These are phyloP conservation scores for Citrus mangshanensis DNA, from an alignment of 345 rosid species.

Conservation along the genomic window DNA sequence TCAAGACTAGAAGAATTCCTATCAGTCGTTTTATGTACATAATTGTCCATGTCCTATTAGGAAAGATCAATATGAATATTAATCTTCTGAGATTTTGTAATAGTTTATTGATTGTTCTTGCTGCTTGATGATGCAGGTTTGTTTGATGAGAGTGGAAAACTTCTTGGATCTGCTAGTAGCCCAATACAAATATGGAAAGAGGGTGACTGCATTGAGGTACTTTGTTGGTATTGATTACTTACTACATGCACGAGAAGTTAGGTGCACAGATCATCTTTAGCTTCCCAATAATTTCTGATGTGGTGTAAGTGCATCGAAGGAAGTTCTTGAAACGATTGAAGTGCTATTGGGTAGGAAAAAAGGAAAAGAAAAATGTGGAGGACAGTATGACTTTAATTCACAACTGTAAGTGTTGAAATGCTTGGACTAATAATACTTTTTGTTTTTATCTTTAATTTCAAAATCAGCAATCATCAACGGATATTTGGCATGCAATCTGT, in stretches of 20 bases:
- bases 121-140: slow-evolving; percentile 48
- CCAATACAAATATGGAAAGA: slow-evolving; percentile 97
- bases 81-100: neutral
- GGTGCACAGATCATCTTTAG: neutral
- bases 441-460: neutral
- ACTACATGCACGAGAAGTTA: neutral
- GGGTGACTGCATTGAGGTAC: slow-evolving; percentile 80
- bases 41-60: neutral
- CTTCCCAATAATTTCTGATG: neutral
- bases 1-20: neutral
- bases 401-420: neutral
- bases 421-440: neutral
- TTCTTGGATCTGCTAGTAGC: slow-evolving; percentile 76
- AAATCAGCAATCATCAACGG: slow-evolving; percentile 94
- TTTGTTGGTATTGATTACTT: neutral
- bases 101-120: neutral
- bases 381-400: neutral
- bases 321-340: neutral
- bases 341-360: neutral
- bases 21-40: neutral
- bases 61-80: neutral
- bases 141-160: slow-evolving; percentile 82
- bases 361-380: neutral
- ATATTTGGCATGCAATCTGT: slow-evolving; percentile 95
- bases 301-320: neutral